Base-by-base conservation (phyloP, 805 yeast genomes). In the Lipomyces mesembrius region DNA sequence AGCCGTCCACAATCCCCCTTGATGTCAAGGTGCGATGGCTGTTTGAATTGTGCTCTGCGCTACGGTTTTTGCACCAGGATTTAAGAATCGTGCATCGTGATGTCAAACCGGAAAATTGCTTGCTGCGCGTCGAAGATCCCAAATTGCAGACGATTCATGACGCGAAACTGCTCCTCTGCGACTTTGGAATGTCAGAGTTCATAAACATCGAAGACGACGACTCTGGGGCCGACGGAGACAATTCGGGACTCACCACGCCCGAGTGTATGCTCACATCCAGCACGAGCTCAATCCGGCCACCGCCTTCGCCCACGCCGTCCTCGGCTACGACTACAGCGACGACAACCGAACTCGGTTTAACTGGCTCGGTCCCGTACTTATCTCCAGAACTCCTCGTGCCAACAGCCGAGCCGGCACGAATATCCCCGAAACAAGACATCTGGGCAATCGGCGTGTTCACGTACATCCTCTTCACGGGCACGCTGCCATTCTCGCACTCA, bases 281-380 rank as follows among this genome's bases (percentile, higher is more conserved):
- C 46, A 20, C 46, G 22, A 29, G 34, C 27, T 29, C 56, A 2
- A 7, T 46, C 39, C 35, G 34, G 7, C 61, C 32, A 2, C 6
- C 39, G 14, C 43, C 54, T n/a, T 49, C 64, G 2, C 43, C 64
- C 27, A 25, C 64, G 11, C 37, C 22, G 46, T 52, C 53, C 14
- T 59, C 69, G 3, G 56, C 34, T 6, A 22, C 59, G 22, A 51
- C 69, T 12, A 55, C 54, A 51, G 25, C 64, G 20, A 71, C 58
- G 25, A 43, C 62, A 11, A 60, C 56, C 34, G 71, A 67, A 32
- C 61, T 67, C 17, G 71, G 61, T 34, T 25, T 67, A 35, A 64
- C 91, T 59, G 98, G 98, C 0, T 92, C 97, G 0, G 80, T 93
- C 39, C 97, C 98, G 0, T 93, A 92, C 76, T 96, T 97, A 0